Evolutionary conservation across 139 green algal genomes (phyloP).

Genomic region (Volvox reticuliferus): DNA sequence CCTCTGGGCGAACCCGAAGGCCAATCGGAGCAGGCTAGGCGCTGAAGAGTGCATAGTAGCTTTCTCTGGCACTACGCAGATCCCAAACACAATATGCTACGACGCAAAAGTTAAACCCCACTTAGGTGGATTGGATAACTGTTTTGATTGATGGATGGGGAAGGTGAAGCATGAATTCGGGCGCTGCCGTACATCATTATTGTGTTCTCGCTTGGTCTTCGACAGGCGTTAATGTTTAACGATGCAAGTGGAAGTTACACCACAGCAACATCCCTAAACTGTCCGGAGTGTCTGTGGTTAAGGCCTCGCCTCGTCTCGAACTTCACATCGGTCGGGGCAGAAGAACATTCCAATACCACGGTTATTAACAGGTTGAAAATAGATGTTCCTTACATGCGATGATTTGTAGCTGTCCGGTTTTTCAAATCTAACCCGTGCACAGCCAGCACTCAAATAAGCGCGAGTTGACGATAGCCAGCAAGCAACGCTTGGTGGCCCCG

Average conservation of each 20-base stretch:
- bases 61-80: neutral
- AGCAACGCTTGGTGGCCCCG: neutral
- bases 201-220: too few species aligned
- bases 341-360: neutral
- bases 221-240: too few species aligned
- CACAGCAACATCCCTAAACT: neutral
- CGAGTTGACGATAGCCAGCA: neutral
- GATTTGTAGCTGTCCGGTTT: neutral
- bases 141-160: too few species aligned
- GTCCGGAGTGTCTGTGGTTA: neutral
- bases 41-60: constrained; percentile 19
- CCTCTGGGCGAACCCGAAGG: constrained; percentile 10
- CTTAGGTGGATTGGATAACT: too few species aligned
- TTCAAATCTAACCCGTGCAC: neutral
- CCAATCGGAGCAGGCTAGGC: neutral
- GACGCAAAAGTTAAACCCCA: too few species aligned
- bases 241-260: too few species aligned
- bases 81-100: neutral
- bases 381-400: neutral
- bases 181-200: too few species aligned
- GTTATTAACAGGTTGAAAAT: neutral
- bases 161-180: too few species aligned
- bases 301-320: neutral
- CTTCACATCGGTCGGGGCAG: neutral
- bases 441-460: constrained; percentile 19